Evolutionary conservation across 2,329 filamentous ascomycete species (phyloP), one percentile per base, ranked within the genome.

Genomic region (Sclerotinia borealis): DNA sequence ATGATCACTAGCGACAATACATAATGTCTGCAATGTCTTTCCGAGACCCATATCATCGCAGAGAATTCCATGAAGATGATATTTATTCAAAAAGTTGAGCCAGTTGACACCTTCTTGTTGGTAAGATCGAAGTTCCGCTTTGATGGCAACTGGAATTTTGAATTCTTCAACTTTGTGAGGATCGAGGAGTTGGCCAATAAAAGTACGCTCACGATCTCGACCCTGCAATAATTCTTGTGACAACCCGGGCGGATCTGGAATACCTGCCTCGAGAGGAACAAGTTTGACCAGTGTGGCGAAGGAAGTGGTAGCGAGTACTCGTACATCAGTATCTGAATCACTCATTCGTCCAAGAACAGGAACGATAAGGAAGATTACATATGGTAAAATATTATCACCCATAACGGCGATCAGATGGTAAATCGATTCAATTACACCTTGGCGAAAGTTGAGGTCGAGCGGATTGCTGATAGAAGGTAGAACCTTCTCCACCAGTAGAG

Each of bases 1-100:
- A 74, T 99, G 95, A 74, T 99, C 95, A 77, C 93, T 98, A 11
- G 95, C 93, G 49, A 99, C 93, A 72, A 99, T 99, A 76, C 95
- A 99, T 27, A 99, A 85, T 0, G 96, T 99, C 76, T 99, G 95
- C 13, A 99, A 79, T 1, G 95, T 99, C 79, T 99, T 99, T 56
- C 95, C 95, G 34, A 99, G 89, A 72, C 95, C 95, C 95, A 99
- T 99, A 75, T 99, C 95, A 73, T 99, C 95, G 74, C 95, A 99
- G 65, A 99, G 90, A 76, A 99, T 97, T 55, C 95, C 95, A 71
- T 99, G 96, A 1, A 99, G 85, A 72, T 99, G 93, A 75, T 98
- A 99, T 64, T 93, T 93, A 75, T 99, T 99, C 69, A 99, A 87
- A 79, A 99, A 99, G 63, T 96, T 88, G 59, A 99, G 85, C 95